phyloP scores from a whole-genome alignment of 768 basidiomycete species.

The Tylopilus sp. region DNA sequence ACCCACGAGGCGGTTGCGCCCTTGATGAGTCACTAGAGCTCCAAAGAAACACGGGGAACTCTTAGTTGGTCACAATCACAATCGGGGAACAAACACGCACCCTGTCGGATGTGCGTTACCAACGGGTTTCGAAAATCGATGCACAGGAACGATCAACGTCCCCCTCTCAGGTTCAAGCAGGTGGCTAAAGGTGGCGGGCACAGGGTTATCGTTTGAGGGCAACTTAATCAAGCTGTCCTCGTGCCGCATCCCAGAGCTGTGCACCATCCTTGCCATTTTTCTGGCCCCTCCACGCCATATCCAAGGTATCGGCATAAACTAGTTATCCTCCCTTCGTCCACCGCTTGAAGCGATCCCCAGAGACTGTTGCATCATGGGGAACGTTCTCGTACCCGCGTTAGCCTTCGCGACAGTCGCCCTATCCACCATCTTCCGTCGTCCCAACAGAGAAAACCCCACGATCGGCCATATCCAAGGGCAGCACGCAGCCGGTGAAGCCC shows the following conservation, averaged over 20 bases:
- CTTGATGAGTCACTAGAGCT: too few species aligned
- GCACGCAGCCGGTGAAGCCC: slow-evolving; percentile 4
- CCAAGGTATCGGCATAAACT: neutral
- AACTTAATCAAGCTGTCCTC: neutral
- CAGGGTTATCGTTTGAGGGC: neutral
- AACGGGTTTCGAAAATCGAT: too few species aligned
- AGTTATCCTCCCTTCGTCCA: neutral
- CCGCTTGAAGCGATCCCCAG: neutral
- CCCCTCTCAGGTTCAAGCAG: neutral
- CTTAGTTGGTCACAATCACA: too few species aligned
- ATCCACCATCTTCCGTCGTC: neutral
- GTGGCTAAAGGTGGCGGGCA: neutral
- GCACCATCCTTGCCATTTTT: neutral
- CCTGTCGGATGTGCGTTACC: too few species aligned
- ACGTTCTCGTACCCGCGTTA: neutral
- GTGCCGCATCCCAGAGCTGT: neutral
- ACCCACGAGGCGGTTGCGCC: too few species aligned
- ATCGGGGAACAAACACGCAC: too few species aligned
- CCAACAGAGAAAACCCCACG: slow-evolving; percentile 9
- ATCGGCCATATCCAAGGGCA: slow-evolving; percentile 6
- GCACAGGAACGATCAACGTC: neutral
- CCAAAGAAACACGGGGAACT: too few species aligned
- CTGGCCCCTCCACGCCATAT: neutral
- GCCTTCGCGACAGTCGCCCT: neutral
- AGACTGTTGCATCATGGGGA: slow-evolving; percentile 1